Base-by-base conservation (phyloP, 2,329 filamentous ascomycete genomes). In the Paramyrothecium sp. region DNA sequence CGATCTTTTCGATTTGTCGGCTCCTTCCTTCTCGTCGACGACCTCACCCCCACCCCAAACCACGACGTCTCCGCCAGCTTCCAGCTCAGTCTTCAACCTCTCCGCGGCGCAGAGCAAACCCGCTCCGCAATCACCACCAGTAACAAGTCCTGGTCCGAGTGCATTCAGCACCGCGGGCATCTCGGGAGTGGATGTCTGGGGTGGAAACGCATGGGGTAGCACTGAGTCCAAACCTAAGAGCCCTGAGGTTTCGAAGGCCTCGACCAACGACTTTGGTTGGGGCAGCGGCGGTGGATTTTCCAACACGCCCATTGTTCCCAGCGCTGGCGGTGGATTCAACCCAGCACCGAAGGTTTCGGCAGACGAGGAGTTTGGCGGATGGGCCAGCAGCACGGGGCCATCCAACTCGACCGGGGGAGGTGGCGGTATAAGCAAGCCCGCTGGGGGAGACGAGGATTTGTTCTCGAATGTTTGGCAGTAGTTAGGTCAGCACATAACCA, bases 401-500 rank as follows among this genome's bases (percentile, higher is more conserved):
- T 70, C 74, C 1, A 70, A 74, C 33, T 68, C 77, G 20, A 71
- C 70, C 48, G 72, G 71, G 52, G 72, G 73, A 22, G 69, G 74
- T 16, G 75, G 81, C 52, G 73, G 73, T 22, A 69, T 74, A 16
- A 75, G 81, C 53, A 84, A 89, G 74, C 78, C 87, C 34, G 75
- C 82, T 23, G 76, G 81, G 21, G 85, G 81, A 54, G 87, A 85
- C 55, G 94, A 97, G 63, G 94, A 98, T 76, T 73, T 98, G 67
- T 98, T 98, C 75, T 92, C 89, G 33, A 98, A 98, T 73, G 94
- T 98, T 53, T 98, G 94, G 94, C 85, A 92, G 77, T 97, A 74
- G 58, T 44, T 53, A 19, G 33, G 51, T 23, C 23, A 55, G 53
- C 56, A 58, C 54, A 5, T 30, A 30, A 4, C 10, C 26, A 30